Evolutionary conservation across 352 stramenopile species (phyloP).

Genomic region (Globisporangium okanoganense): DNA sequence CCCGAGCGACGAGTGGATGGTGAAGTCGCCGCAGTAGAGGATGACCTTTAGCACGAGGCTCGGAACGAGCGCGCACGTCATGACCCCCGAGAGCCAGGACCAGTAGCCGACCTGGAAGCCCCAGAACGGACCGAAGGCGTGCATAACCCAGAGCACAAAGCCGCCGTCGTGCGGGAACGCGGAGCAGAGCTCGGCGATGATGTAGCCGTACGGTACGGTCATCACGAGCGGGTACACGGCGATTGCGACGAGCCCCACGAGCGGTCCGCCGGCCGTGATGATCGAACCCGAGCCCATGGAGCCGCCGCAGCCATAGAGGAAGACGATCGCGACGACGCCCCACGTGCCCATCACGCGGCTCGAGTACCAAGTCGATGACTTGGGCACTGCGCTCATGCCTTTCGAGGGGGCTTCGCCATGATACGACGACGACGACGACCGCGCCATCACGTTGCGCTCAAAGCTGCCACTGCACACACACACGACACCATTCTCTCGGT

Average conservation of each 20-base stretch:
- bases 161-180: constrained; percentile 82
- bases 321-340: constrained; percentile 26
- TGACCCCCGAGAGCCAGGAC: constrained; percentile 74
- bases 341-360: constrained; percentile 22
- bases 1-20: background rate
- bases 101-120: constrained; percentile 68
- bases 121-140: constrained; percentile 87
- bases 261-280: constrained; percentile 24
- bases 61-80: constrained; percentile 50
- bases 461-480: background rate
- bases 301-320: constrained; percentile 24
- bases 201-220: constrained; percentile 82
- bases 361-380: background rate
- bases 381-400: background rate
- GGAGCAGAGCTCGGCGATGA: constrained; percentile 89
- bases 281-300: constrained; percentile 24
- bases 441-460: background rate
- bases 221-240: constrained; percentile 83
- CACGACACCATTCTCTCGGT: background rate
- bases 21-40: constrained; percentile 1
- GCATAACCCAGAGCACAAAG: constrained; percentile 86
- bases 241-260: constrained; percentile 75
- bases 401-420: background rate
- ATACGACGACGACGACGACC: background rate
- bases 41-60: constrained; percentile 24